Base-by-base conservation (phyloP, 1,284 basidiomycete genomes). In the Fomitopsis schrenkii region DNA sequence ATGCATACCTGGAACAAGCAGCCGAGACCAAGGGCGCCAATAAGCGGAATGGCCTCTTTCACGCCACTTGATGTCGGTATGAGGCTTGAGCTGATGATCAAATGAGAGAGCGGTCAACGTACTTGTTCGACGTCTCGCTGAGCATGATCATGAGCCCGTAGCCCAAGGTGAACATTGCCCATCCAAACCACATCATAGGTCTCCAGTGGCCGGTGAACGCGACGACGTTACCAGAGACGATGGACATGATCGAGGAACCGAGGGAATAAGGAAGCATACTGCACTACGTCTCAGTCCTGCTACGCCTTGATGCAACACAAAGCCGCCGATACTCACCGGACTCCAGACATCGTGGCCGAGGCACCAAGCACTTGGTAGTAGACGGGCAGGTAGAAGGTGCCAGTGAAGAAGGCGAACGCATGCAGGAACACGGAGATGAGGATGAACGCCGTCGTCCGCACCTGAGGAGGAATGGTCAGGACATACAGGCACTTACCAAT, bases 291-390 rank as follows among this genome's bases (percentile, higher is more conserved):
- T n/a, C 17, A 9, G 46, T 42, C 10, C 17, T 17, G n/a, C 28
- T 40, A 7, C 8, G n/a, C 19, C n/a, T 22, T n/a, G n/a, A 4
- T 19, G 46, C 46, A 50, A 15, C 15, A 14, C 9, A 4, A n/a
- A 22, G 22, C 5, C 14, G 26, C 22, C 50, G 15, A 12, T 38
- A 55, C 80, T 67, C 68, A 88, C 85, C 81, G 78, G 10, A 94
- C 82, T 63, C 93, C 93, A 26, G 91, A 84, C 65, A 80, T 80
- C 0, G 90, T 90, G 1, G 93, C 89, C 5, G 87, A 88, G 0
- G 89, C 80, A 2, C 93, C 93, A 5, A 93, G 80, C 0, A 87
- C 83, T 75, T 94, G 93, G 76, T 83, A 94, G 72, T 90, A 94
- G 1, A 93, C 73, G 0, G 92, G 90, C 12, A 93, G 79, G 66